Evolutionary conservation across 2,329 filamentous ascomycete species (phyloP), one percentile per base, ranked within the genome.

Genomic region (Nemania sp.): DNA sequence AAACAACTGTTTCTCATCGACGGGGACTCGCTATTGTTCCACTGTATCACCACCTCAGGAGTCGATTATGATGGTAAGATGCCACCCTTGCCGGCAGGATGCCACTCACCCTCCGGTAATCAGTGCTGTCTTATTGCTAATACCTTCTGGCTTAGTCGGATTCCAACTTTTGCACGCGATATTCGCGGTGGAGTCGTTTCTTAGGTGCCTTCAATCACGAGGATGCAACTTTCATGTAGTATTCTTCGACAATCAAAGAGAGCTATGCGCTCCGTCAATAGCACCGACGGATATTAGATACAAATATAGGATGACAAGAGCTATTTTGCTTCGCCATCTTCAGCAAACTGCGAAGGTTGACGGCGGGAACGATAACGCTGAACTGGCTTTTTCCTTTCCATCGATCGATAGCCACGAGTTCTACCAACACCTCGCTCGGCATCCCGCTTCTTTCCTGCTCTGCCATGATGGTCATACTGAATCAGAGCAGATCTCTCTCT

Each of bases 1-100:
- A 88, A 88, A 67, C 91, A 93, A 75, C 83, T 90, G 11, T 94
- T 93, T 76, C 81, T 91, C 24, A 85, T 94, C 32, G 90, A 94
- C 70, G 91, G 91, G 32, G 91, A 94, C 73, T 90, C 90, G 0
- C 78, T 94, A n/a, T 80, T 94, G 11, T 80, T 88, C 6, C 80
- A 91, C 66, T 90, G 87, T 73, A 86, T 93, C 55, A 80, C 82
- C n/a, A 84, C 90, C 70, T 81, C 85, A 11, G 82, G 85, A 24
- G 85, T 94, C 47, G 89, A 93, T 74, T 91, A 92, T 71, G 73
- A 85, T 62, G 77, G 84, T 86, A 78, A 66, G 77, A 62, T 32
- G n/a, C 8, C 24, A 2, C n/a, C 29, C n/a, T 6, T 38, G 20
- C 10, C 3, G n/a, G 8, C 11, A n/a, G 43, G 20, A n/a, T n/a